A percentile compares a stretch with the other conserved stretches of the same genome.
Evolutionary conservation across 305 asterid species (phyloP).

Genomic region (Fraxinus paxiana): DNA sequence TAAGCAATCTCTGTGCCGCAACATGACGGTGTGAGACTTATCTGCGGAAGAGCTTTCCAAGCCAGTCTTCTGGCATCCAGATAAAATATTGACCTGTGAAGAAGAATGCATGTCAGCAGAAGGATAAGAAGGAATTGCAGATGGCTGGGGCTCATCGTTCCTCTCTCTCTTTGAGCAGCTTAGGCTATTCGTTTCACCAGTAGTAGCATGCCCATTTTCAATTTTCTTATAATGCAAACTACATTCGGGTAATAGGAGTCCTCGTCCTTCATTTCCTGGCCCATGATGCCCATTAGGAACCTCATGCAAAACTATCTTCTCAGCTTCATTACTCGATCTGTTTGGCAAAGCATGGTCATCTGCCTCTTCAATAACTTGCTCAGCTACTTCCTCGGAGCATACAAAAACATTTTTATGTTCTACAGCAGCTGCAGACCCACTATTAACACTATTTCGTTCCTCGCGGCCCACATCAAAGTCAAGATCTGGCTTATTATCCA

Average conservation of each 20-base stretch:
- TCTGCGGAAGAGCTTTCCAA: constrained; percentile 28
- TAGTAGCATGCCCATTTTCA: constrained; percentile 29
- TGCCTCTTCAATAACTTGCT: constrained; percentile 29
- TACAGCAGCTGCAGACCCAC: constrained; percentile 27
- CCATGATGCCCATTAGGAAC: constrained; percentile 30
- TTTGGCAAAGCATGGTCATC: constrained; percentile 24
- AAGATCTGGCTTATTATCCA: constrained; percentile 35
- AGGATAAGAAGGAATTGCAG: constrained; percentile 30
- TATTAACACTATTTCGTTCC: constrained; percentile 25
- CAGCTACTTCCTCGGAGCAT: constrained; percentile 33
- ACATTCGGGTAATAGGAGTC: constrained; percentile 6
- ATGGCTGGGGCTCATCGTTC: constrained; percentile 26
- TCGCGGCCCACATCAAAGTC: constrained; percentile 34
- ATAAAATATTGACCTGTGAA: constrained; percentile 27
- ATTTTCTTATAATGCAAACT: constrained; percentile 22
- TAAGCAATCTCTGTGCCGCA: constrained; percentile 31
- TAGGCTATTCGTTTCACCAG: constrained; percentile 29
- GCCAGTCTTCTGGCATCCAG: constrained; percentile 32
- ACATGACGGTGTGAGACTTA: constrained; percentile 31
- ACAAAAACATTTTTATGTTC: constrained; percentile 23
- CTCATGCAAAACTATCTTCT: constrained; percentile 28
- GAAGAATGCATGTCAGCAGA: constrained; percentile 29
- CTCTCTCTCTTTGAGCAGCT: constrained; percentile 19
- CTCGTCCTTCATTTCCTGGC: constrained; percentile 31
- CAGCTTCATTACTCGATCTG: constrained; percentile 27